A percentile compares a stretch with the other conserved stretches of the same genome.
Evolutionary conservation across 2,329 filamentous ascomycete species (phyloP).

Genomic region (Pseudogymnoascus sp.): DNA sequence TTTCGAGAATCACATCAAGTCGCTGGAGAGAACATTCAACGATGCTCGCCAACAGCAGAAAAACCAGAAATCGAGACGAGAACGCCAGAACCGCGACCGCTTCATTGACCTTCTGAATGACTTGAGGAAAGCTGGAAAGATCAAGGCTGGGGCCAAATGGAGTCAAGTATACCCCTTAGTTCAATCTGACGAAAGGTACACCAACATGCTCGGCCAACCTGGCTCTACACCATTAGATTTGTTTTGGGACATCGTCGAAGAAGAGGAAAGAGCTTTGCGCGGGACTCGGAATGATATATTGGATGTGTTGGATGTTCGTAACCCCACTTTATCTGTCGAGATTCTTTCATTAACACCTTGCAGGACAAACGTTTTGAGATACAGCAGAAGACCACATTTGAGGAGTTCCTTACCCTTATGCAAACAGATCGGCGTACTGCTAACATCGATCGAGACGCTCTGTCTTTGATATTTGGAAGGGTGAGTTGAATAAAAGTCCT

Average conservation of each 20-base stretch:
- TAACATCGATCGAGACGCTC: conserved; percentile 71
- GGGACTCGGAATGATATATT: conserved; percentile 73
- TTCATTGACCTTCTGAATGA: conserved; percentile 70
- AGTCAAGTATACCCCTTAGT: conserved; percentile 67
- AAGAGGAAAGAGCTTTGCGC: conserved; percentile 82
- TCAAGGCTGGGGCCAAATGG: conserved; percentile 90
- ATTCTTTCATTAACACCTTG: conserved; percentile 30
- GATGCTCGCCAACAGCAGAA: conserved; percentile 84
- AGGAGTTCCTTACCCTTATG: conserved; percentile 79
- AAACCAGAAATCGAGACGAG: conserved; percentile 66
- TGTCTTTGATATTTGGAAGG: conserved; percentile 77
- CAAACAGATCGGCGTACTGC: conserved; percentile 80
- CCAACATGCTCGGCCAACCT: conserved; percentile 70
- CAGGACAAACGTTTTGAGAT: conserved; percentile 90
- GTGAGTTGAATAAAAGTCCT: conserved; percentile 34
- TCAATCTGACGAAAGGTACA: conserved; percentile 74
- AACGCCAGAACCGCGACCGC: conserved; percentile 77
- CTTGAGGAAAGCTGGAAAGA: conserved; percentile 65
- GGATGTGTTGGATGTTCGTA: conserved; percentile 76
- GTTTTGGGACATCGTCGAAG: conserved; percentile 93
- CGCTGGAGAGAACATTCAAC: conserved; percentile 83
- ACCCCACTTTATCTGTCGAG: neutral
- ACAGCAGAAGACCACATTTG: conserved; percentile 73
- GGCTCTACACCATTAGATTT: conserved; percentile 84
- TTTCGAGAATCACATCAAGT: conserved; percentile 93